Evolutionary conservation across 2,329 filamentous ascomycete species (phyloP).

Genomic region (Botrytis hyacinthi): DNA sequence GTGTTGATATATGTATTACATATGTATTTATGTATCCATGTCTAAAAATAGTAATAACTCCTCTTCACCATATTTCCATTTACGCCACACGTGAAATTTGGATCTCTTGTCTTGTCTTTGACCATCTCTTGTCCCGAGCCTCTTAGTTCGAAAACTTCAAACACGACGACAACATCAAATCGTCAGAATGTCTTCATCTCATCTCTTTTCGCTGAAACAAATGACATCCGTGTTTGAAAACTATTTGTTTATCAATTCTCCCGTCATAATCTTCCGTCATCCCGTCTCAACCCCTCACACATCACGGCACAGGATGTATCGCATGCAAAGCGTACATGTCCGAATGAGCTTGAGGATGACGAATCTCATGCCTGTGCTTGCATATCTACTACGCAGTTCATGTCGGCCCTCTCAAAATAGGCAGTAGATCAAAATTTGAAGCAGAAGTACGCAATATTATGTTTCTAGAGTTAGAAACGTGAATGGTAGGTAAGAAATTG

Average conservation of each 20-base stretch:
- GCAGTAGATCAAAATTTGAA: background rate
- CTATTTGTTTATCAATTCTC: background rate
- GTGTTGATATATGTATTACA: background rate
- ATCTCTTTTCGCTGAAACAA: background rate
- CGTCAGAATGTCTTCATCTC: background rate
- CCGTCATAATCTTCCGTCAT: background rate
- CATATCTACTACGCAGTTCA: background rate
- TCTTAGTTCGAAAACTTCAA: background rate
- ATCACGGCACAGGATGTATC: background rate
- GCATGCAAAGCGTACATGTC: background rate
- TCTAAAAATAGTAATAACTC: background rate
- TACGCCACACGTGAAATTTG: background rate
- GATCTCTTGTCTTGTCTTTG: background rate
- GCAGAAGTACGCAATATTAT: background rate
- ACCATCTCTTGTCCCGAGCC: background rate
- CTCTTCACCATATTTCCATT: background rate
- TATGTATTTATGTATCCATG: background rate
- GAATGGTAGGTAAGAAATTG: background rate
- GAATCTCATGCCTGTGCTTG: background rate
- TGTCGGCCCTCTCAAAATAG: background rate
- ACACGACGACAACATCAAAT: background rate
- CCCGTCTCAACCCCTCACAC: background rate
- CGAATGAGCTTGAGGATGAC: background rate
- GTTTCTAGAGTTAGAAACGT: background rate
- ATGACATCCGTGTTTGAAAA: background rate